phyloP scores from a whole-genome alignment of 768 basidiomycete genomes.

The Lactarius hatsudake region DNA sequence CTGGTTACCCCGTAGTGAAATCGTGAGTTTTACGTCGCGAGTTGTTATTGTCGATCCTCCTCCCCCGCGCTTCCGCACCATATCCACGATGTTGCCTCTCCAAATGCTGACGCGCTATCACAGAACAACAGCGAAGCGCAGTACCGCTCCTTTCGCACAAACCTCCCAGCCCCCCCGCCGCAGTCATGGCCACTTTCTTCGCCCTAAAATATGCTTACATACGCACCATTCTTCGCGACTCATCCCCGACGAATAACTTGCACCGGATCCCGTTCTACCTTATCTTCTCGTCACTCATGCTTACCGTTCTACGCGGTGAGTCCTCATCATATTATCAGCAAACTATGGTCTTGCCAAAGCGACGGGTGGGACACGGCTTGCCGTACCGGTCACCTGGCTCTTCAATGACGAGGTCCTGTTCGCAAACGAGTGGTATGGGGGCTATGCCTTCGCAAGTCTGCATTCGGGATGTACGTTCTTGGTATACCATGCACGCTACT shows the following conservation, averaged over 20 bases:
- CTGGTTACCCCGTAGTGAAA: constrained; percentile 76
- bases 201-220: constrained; percentile 51
- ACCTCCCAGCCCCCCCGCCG: constrained; percentile 61
- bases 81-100: not conserved
- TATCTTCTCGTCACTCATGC: constrained; percentile 58
- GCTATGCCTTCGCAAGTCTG: constrained; percentile 65
- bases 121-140: constrained; percentile 93
- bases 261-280: constrained; percentile 59
- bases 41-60: not conserved
- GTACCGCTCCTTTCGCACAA: constrained; percentile 82
- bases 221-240: constrained; percentile 29
- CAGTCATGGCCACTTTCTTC: constrained; percentile 54
- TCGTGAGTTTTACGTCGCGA: constrained; percentile 45
- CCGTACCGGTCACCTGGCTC: constrained; percentile 64
- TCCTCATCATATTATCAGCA: constrained; percentile 60
- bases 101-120: not conserved
- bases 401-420: constrained; percentile 77
- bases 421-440: constrained; percentile 68
- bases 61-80: too few relatives aligned
- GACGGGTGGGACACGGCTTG: constrained; percentile 42
- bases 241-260: constrained; percentile 32
- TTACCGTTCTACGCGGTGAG: constrained; percentile 76
- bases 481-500: constrained; percentile 44
- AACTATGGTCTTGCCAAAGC: constrained; percentile 67
- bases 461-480: constrained; percentile 54